Percentiles rank a stretch among this genome's conserved stretches.
phyloP scores from a whole-genome alignment of 306 rosid species.

The Potentilla sterilis region DNA sequence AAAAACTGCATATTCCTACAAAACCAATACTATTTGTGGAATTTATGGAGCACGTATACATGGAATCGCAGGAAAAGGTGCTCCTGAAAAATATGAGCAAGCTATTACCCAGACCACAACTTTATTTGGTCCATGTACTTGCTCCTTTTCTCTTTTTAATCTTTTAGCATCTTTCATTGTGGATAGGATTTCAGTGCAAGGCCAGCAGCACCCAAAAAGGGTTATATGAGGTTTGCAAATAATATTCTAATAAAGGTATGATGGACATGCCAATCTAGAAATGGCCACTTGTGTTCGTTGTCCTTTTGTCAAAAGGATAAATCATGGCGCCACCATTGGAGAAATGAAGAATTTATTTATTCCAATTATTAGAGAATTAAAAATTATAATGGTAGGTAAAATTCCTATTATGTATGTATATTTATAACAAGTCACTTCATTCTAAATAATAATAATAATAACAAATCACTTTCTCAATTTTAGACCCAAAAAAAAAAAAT shows the following conservation, averaged over 20 bases:
- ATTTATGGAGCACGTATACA: not conserved
- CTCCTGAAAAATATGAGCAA: not conserved
- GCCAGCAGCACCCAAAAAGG: not conserved
- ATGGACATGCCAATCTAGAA: not conserved
- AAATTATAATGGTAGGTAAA: not conserved
- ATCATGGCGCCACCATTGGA: not conserved
- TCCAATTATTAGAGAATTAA: not conserved
- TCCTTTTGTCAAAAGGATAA: not conserved
- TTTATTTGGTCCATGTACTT: not conserved
- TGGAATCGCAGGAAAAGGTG: not conserved
- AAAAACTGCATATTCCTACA: not conserved
- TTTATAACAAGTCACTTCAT: not conserved
- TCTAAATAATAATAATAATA: too few species aligned
- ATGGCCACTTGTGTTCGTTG: not conserved
- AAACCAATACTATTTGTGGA: not conserved
- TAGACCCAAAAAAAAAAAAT: too few species aligned
- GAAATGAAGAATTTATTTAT: not conserved
- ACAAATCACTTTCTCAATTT: too few species aligned
- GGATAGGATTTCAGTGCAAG: not conserved
- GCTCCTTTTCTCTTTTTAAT: not conserved
- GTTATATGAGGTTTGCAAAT: not conserved
- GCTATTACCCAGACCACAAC: not conserved
- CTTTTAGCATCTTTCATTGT: not conserved
- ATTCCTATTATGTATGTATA: not conserved
- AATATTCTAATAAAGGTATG: not conserved